These are phyloP conservation scores for Nicotiana noctiflora DNA, from an alignment of 257 asterid genomes.

Conservation along the genomic window DNA sequence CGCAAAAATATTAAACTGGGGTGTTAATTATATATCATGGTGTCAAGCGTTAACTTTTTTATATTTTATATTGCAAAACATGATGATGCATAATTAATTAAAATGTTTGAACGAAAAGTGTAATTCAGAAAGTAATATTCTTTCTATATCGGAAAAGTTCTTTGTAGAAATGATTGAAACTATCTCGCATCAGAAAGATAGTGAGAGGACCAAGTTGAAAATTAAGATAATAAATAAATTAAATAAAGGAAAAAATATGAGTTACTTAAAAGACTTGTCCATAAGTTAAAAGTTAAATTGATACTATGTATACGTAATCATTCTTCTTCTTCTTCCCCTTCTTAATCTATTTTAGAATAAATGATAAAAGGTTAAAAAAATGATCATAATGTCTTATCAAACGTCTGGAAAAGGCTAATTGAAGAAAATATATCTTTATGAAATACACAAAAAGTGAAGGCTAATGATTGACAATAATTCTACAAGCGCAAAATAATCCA, in stretches of 20 bases:
- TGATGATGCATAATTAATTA: too few relatives aligned
- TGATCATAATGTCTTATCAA: not conserved
- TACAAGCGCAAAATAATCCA: not conserved
- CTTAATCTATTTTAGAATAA: not conserved
- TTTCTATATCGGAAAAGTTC: not conserved
- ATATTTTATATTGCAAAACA: too few relatives aligned
- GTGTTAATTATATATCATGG: too few relatives aligned
- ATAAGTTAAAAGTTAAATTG: not conserved
- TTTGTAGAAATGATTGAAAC: not conserved
- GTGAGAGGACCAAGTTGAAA: not conserved
- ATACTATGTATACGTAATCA: not conserved
- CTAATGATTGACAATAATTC: not conserved
- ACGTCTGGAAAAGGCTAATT: not conserved
- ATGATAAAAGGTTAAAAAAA: not conserved
- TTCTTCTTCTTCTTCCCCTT: not conserved
- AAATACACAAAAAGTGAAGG: not conserved
- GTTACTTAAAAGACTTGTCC: not conserved
- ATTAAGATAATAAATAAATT: not conserved
- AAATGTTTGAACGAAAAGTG: too few relatives aligned
- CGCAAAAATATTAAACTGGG: too few relatives aligned
- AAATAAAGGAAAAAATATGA: not conserved
- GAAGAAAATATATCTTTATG: not conserved
- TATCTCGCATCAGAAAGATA: not conserved
- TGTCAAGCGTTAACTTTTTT: too few relatives aligned
- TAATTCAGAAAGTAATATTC: too few relatives aligned